Conservation (phyloP, 805 yeast species). For the Ogataea henricii region DNA sequence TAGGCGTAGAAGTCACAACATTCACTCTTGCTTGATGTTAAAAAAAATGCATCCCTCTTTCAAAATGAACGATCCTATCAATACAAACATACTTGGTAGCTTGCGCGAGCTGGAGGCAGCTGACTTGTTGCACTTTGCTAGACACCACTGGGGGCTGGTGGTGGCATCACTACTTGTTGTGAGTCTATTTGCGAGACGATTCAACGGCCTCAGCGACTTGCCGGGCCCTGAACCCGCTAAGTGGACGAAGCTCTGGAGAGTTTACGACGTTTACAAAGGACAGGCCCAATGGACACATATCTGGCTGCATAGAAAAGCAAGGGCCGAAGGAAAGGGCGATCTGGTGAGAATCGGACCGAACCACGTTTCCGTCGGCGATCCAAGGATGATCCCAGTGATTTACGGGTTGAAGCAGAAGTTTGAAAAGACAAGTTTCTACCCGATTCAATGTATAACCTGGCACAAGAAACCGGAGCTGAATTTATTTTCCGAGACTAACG, state of each 20-base stretch:
- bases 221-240: constrained; percentile 19
- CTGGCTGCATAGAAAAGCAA: constrained; percentile 13
- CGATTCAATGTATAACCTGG: constrained; percentile 21
- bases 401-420: constrained; percentile 18
- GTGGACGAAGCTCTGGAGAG: constrained; percentile 17
- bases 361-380: constrained; percentile 18
- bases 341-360: constrained; percentile 19
- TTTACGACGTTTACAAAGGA: constrained; percentile 16
- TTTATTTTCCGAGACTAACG: constrained; percentile 15
- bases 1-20: no score
- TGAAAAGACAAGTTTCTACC: constrained; percentile 14
- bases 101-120: constrained; percentile 5
- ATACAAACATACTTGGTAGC: constrained; percentile 7
- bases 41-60: no score
- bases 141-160: constrained; percentile 12
- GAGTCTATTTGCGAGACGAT: constrained; percentile 14
- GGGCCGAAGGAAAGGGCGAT: constrained; percentile 12
- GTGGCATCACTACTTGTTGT: constrained; percentile 8
- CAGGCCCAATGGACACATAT: constrained; percentile 17
- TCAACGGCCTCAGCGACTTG: constrained; percentile 12
- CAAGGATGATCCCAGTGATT: constrained; percentile 17
- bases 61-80: constrained; percentile 4
- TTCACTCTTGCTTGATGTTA: no score
- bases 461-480: constrained; percentile 19
- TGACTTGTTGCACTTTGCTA: neutral